Evolutionary conservation across 257 asterid species (phyloP), one percentile per base, ranked within the genome.

Genomic region (Buddleja alternifolia): DNA sequence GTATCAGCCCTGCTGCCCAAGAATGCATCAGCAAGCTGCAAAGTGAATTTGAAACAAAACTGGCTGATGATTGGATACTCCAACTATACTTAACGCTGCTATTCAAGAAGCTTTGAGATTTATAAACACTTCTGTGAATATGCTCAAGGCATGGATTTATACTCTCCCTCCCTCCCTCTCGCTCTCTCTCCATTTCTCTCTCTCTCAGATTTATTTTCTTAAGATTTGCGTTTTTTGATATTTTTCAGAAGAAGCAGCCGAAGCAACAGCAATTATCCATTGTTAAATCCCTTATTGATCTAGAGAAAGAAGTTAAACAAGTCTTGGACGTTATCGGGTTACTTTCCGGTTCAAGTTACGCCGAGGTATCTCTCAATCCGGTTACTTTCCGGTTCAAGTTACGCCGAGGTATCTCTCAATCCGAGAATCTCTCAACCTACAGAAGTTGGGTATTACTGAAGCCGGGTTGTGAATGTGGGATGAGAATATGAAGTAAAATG

Each of bases 41-140:
- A 42, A 67, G 57, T 9, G 96, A 92, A 45, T 79, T 90, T 50
- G 88, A 86, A 75, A 32, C 84, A 1, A 88, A 76, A 74, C 48
- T 92, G 74, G 82, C 95, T 7, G 97, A 90, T 80, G 98, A 92
- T 75, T 92, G 82, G 96, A 90, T 56, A 87, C 98, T 0, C 95
- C 95, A 6, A 15, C 89, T 42, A 69, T 90, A 69, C 61, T 90
- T 39, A 92, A 84, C 65, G 77, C 81, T 36, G 59, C 88, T 21
- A 90, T 92, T 70, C 88, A 77, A 63, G 97, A 86, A 39, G 88
- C 87, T 42, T 74, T 88, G 78, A 83, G 82, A 82, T 75, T 56
- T 60, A 77, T 88, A 78, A 88, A 90, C 66, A 77, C 48, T 69
- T 77, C 80, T 19, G 19, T 84, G 45, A 87, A 74, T 70, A 42